Conservation (phyloP, 2,329 filamentous ascomycete species). For the Tolypocladium sp. region DNA sequence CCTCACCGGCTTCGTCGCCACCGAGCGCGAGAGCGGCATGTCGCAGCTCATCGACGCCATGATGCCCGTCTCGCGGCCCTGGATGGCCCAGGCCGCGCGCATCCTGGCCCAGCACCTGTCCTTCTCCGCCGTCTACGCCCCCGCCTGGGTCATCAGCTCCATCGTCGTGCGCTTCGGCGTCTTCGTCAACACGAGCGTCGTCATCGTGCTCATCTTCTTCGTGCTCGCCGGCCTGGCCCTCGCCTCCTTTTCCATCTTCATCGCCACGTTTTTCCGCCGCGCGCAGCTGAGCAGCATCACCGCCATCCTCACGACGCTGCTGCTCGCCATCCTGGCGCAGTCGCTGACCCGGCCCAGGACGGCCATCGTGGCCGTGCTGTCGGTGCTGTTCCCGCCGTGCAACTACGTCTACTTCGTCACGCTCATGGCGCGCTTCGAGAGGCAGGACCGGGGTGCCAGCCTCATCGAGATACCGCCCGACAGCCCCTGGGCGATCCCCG, state of each 20-base stretch:
- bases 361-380: slow-evolving; percentile 57
- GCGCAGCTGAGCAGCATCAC: slow-evolving; percentile 82
- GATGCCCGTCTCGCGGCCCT: slow-evolving; percentile 67
- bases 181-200: slow-evolving; percentile 54
- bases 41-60: slow-evolving; percentile 84
- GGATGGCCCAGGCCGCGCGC: slow-evolving; percentile 71
- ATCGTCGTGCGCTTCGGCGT: slow-evolving; percentile 54
- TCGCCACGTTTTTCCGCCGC: slow-evolving; percentile 75
- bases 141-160: slow-evolving; percentile 73
- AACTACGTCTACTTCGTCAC: slow-evolving; percentile 78
- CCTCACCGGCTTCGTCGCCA: slow-evolving; percentile 74
- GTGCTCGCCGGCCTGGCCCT: slow-evolving; percentile 68
- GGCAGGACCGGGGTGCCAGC: slow-evolving; percentile 47
- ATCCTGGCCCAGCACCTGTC: slow-evolving; percentile 71
- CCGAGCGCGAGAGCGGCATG: slow-evolving; percentile 80
- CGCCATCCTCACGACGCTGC: slow-evolving; percentile 60
- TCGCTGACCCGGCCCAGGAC: slow-evolving; percentile 55
- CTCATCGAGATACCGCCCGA: slow-evolving; percentile 53
- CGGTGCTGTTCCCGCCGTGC: slow-evolving; percentile 75
- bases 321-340: slow-evolving; percentile 77
- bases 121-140: slow-evolving; percentile 71
- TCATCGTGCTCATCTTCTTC: slow-evolving; percentile 64
- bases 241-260: slow-evolving; percentile 71
- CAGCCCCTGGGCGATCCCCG: slow-evolving; percentile 60
- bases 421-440: slow-evolving; percentile 69